Conservation (phyloP, 192 early-diverging fungal genomes). For the Coemansia aciculifera region DNA sequence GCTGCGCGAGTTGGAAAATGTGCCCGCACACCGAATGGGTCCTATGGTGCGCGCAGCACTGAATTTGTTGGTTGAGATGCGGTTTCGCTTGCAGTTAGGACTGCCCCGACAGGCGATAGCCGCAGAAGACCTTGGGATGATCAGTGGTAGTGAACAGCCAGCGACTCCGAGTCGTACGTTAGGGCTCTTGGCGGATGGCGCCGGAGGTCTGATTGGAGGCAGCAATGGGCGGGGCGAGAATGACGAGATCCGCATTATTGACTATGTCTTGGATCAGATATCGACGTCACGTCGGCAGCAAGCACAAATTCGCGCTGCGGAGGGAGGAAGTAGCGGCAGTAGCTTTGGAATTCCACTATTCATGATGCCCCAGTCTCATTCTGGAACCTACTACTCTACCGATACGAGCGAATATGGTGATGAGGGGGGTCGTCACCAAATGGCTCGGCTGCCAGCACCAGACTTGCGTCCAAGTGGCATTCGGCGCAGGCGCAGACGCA, state of each 20-base stretch:
- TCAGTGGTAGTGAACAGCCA: background rate
- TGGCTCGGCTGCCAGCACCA: background rate
- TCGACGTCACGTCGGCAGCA: slow-evolving; percentile 30
- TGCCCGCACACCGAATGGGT: slow-evolving; percentile 39
- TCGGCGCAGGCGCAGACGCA: background rate
- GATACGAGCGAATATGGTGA: background rate
- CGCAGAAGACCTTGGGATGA: background rate
- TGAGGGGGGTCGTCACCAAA: background rate
- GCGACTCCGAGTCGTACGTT: background rate
- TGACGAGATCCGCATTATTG: slow-evolving; percentile 37
- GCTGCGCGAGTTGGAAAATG: slow-evolving; percentile 41
- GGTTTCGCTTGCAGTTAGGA: slow-evolving; percentile 49
- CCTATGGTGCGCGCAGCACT: slow-evolving; percentile 52
- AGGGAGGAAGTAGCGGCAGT: background rate
- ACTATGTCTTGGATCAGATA: slow-evolving; percentile 48
- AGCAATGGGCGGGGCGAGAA: slow-evolving; percentile 18
- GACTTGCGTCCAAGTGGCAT: background rate
- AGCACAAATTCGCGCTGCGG: slow-evolving; percentile 6
- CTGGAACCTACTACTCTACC: background rate
- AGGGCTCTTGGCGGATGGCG: background rate
- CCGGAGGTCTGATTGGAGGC: slow-evolving; percentile 7
- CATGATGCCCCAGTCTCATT: slow-evolving; percentile 28
- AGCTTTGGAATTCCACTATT: slow-evolving; percentile 37
- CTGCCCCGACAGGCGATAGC: slow-evolving; percentile 20
- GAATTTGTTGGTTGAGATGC: slow-evolving; percentile 53